Conservation (phyloP, 192 early-diverging fungal species). For the Linderina pennispora region DNA sequence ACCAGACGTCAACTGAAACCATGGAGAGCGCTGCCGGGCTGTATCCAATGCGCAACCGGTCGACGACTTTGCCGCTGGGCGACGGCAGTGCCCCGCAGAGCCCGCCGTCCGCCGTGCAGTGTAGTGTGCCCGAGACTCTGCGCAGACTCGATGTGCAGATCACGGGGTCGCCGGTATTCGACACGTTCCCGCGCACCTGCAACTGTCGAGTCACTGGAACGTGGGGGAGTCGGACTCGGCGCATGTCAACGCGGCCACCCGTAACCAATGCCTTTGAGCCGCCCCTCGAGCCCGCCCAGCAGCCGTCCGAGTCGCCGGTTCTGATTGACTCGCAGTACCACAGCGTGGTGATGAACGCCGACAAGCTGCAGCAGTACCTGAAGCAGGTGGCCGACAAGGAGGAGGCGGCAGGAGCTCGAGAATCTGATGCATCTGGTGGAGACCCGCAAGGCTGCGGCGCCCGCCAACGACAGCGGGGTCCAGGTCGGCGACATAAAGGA, state of each 20-base stretch:
- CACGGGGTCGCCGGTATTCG: background rate
- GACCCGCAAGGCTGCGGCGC: background rate
- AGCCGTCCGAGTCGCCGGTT: constrained; percentile 1
- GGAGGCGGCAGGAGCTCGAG: background rate
- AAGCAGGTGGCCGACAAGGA: constrained; percentile 7
- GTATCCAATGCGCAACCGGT: background rate
- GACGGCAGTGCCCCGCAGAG: background rate
- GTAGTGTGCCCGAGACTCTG: too few relatives aligned
- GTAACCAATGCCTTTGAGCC: too few relatives aligned
- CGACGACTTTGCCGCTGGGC: background rate
- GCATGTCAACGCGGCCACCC: too few relatives aligned
- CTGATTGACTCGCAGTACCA: constrained; percentile 14
- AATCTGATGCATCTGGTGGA: background rate
- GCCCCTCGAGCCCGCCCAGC: too few relatives aligned
- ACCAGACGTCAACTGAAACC: background rate
- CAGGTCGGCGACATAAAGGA: constrained; percentile 5
- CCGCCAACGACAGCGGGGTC: constrained; percentile 36
- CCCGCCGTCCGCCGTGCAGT: background rate
- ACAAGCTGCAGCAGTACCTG: constrained; percentile 9
- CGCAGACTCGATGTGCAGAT: background rate
- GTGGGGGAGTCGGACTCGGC: too few relatives aligned
- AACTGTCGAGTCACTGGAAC: constrained; percentile 2
- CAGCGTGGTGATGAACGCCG: constrained; percentile 14
- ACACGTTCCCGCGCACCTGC: background rate
- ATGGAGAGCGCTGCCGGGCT: background rate